Percentiles rank a stretch among this genome's conserved stretches.
Evolutionary conservation across 2,329 filamentous ascomycete species (phyloP).

Genomic region (Alternaria sp.): DNA sequence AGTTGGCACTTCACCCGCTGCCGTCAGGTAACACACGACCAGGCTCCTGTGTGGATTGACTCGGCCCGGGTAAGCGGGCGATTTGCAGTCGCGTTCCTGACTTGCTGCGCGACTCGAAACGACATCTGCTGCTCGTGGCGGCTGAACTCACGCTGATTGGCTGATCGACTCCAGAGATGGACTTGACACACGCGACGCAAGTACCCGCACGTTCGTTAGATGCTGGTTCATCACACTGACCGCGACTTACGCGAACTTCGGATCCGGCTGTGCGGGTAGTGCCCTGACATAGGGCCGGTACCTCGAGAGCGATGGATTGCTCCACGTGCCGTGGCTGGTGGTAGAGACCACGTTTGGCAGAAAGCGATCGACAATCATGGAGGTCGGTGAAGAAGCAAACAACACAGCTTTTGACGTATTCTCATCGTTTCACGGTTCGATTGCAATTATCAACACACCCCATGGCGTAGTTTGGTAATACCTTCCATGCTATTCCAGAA

Average conservation of each 20-base stretch:
- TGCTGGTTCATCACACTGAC: neutral
- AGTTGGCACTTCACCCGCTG: slow-evolving; percentile 2
- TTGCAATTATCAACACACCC: neutral
- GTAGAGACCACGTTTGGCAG: neutral
- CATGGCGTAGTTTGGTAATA: too few relatives aligned
- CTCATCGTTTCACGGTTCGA: neutral
- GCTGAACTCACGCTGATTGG: neutral
- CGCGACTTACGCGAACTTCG: neutral
- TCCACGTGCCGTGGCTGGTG: neutral
- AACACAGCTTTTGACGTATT: neutral
- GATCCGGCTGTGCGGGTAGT: neutral
- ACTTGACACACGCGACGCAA: neutral
- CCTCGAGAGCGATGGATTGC: neutral
- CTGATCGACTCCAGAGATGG: neutral
- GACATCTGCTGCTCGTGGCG: slow-evolving; percentile 7
- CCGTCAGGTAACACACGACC: slow-evolving; percentile 4
- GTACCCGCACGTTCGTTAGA: slow-evolving; percentile 7
- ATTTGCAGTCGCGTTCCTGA: slow-evolving; percentile 1
- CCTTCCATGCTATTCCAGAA: too few relatives aligned
- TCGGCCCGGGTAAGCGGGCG: slow-evolving; percentile 1
- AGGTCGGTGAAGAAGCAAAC: neutral
- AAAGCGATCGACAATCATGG: neutral
- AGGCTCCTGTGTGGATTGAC: neutral
- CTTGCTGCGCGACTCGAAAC: neutral
- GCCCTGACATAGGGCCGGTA: neutral